Conservation (phyloP, 23 red algal genomes). For the Rhodosorus marinus region DNA sequence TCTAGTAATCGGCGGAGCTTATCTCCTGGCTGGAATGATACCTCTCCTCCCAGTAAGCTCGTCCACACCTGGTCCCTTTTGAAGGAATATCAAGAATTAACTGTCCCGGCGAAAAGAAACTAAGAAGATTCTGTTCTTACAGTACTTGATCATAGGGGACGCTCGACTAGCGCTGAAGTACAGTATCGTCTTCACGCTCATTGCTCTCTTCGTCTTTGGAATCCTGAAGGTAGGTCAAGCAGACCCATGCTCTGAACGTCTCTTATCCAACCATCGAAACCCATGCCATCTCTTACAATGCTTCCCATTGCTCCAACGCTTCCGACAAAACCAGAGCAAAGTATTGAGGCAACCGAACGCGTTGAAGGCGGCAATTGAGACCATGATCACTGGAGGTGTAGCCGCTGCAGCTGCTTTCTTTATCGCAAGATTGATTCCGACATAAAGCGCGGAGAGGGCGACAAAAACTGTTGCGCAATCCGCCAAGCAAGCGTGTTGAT, state of each 20-base stretch:
- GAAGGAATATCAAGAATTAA: background rate
- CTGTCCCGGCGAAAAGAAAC: background rate
- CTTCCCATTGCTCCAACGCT: no score
- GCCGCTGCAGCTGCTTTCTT: background rate
- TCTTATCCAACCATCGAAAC: no score
- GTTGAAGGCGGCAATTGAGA: background rate
- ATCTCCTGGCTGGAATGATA: constrained; percentile 25
- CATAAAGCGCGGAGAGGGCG: no score
- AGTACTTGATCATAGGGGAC: constrained; percentile 5
- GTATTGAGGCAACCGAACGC: background rate
- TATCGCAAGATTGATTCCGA: background rate
- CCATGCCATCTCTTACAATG: no score
- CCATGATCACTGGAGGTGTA: background rate
- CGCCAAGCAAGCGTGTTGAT: no score
- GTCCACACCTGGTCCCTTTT: background rate
- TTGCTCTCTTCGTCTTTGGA: constrained; percentile 5
- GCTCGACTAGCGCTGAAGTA: constrained; percentile 1
- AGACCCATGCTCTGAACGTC: no score
- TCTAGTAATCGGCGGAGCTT: constrained; percentile 14
- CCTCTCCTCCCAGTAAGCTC: constrained; percentile 6
- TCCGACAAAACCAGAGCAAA: no score
- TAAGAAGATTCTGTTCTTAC: background rate
- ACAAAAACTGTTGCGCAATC: no score
- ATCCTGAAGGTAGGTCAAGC: no score
- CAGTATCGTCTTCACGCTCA: constrained; percentile 1